Base-by-base conservation (phyloP, 2,329 filamentous ascomycete genomes). In the Colletotrichum orbiculare region DNA sequence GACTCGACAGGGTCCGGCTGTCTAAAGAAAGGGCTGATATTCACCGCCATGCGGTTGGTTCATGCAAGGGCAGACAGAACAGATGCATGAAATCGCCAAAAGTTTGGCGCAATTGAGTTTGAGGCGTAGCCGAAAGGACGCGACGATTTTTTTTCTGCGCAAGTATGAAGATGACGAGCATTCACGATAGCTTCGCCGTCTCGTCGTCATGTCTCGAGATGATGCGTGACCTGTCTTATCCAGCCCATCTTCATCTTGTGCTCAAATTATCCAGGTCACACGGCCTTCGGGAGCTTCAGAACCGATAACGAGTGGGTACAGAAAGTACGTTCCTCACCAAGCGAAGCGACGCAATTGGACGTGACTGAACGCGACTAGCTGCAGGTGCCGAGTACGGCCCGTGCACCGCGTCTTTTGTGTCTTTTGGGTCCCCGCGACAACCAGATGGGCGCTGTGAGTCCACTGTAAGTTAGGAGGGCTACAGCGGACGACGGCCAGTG, bases 241-340 rank as follows among this genome's bases (percentile, higher is more conserved):
- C 25, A 25, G 25, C 25, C 25, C 25, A 25, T 25, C 4, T 25
- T 25, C 25, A 25, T 25, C 25, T 25, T 25, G 25, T 41, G 38
- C 38, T 13, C 13, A 9, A 41, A 13, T 3, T 5, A 41, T 41
- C 15, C 43, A 10, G 25, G 49, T 60, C 34, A 54, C 42, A 54
- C 58, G 58, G 52, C 42, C 58, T 25, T 66, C 58, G 63, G 63
- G 58, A 57, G 63, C 63, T 66, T 66, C 53, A 66, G 63, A 59
- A 63, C 52, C 47, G 47, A 45, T 15, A 9, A 15, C 33, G 58
- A 52, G 62, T 58, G 38, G 34, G 25, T 25, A 25, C 43, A 4
- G 7, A 3, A 17, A 3, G 38, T 10, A 9, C 38, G 13, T 5
- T 41, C 38, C 38, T 3, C 15, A 46, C 1, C 15, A n/a, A 3